These are phyloP conservation scores for Talaromyces marneffei DNA, from an alignment of 2,329 filamentous ascomycete species.

Conservation along the genomic window DNA sequence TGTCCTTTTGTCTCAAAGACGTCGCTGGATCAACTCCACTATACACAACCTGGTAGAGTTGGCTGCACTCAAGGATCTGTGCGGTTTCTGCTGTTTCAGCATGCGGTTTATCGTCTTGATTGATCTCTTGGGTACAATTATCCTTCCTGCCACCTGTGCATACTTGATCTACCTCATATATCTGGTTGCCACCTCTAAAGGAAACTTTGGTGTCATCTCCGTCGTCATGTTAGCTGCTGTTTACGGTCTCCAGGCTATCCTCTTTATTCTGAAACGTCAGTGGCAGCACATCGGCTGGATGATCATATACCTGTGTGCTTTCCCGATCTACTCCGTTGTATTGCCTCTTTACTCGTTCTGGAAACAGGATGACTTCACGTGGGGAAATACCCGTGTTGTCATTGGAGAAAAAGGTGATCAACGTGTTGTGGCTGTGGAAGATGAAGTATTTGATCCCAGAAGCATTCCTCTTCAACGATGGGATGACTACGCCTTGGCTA, in stretches of 20 bases:
- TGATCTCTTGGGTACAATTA: slow-evolving; percentile 86
- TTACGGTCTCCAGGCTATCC: slow-evolving; percentile 90
- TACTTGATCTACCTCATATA: slow-evolving; percentile 90
- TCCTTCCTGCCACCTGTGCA: slow-evolving; percentile 79
- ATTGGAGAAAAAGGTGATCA: slow-evolving; percentile 90
- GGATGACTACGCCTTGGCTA: slow-evolving; percentile 87
- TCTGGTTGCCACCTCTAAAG: slow-evolving; percentile 59
- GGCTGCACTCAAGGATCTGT: slow-evolving; percentile 85
- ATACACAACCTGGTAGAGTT: slow-evolving; percentile 93
- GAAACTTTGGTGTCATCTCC: slow-evolving; percentile 79
- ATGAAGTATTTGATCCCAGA: slow-evolving; percentile 82
- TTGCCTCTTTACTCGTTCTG: slow-evolving; percentile 97
- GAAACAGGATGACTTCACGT: slow-evolving; percentile 98
- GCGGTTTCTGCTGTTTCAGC: slow-evolving; percentile 97
- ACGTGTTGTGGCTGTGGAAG: slow-evolving; percentile 76
- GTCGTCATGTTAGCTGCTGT: slow-evolving; percentile 84
- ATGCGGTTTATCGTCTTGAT: slow-evolving; percentile 97
- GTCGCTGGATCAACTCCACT: slow-evolving; percentile 99
- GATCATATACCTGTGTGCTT: slow-evolving; percentile 96
- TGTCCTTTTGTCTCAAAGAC: slow-evolving; percentile 91
- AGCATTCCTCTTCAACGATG: slow-evolving; percentile 91
- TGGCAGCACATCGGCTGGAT: slow-evolving; percentile 99
- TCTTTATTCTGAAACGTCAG: slow-evolving; percentile 93
- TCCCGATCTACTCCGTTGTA: slow-evolving; percentile 85
- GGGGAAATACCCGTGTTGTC: slow-evolving; percentile 97